Conservation (phyloP, 2,329 filamentous ascomycete species). For the Albifimbria verrucaria region DNA sequence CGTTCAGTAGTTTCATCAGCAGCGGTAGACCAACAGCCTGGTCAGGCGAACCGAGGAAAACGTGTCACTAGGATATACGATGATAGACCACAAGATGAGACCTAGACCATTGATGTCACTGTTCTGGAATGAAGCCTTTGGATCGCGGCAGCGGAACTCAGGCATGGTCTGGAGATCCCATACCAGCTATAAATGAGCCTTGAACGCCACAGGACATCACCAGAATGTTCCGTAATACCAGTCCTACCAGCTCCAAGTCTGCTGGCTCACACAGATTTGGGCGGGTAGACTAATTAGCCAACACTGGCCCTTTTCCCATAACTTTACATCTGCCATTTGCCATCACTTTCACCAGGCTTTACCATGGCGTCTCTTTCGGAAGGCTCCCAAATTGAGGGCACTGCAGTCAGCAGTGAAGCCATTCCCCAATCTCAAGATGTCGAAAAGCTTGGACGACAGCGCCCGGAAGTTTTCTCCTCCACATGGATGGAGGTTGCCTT, state of each 20-base stretch:
- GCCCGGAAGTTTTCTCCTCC: slow-evolving; percentile 51
- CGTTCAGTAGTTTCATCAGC: background rate
- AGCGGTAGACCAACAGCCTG: background rate
- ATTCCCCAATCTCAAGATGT: slow-evolving; percentile 30
- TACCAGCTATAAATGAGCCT: background rate
- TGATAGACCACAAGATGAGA: background rate
- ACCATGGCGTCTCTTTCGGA: background rate
- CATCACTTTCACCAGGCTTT: too few species aligned
- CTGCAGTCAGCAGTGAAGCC: slow-evolving; percentile 8
- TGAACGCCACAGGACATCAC: background rate
- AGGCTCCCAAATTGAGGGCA: background rate
- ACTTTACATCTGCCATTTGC: too few species aligned
- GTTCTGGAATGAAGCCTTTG: background rate
- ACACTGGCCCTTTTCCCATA: too few species aligned
- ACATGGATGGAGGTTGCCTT: slow-evolving; percentile 55
- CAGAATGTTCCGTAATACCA: background rate
- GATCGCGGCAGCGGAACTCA: background rate
- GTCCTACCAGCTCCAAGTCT: too few species aligned
- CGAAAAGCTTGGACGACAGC: slow-evolving; percentile 55
- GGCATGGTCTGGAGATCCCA: background rate
- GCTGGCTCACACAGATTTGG: too few species aligned
- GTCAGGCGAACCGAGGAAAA: background rate
- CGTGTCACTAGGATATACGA: background rate
- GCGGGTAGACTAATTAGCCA: too few species aligned
- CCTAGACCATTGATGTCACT: background rate